Conservation (phyloP, 2,329 filamentous ascomycete genomes). For the Botrytis medusae region DNA sequence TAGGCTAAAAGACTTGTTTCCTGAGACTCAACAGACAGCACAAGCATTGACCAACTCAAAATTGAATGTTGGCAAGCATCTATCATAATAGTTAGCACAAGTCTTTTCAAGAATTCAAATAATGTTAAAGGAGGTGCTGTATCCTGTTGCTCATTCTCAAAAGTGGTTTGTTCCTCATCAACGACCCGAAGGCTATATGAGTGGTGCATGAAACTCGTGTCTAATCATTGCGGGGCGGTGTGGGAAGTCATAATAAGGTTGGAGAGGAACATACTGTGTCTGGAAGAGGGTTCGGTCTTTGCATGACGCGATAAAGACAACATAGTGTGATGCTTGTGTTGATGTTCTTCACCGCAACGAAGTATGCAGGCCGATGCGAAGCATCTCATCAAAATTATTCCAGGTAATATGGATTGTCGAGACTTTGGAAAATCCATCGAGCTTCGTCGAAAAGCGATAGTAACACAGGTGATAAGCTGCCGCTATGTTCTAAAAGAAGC, state of each 20-base stretch:
- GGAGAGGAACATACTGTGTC: not conserved
- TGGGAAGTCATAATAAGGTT: not conserved
- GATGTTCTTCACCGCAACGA: not conserved
- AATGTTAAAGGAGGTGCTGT: not conserved
- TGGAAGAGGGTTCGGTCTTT: not conserved
- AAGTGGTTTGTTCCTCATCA: slow-evolving; percentile 72
- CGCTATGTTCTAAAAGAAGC: not conserved
- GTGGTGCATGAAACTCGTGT: slow-evolving; percentile 97
- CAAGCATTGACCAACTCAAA: not conserved
- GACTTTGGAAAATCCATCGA: not conserved
- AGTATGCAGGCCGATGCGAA: not conserved
- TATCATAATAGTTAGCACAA: not conserved
- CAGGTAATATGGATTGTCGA: not conserved
- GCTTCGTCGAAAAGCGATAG: too few relatives aligned
- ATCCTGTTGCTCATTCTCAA: slow-evolving; percentile 17
- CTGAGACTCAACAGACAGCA: too few relatives aligned
- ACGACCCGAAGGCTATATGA: slow-evolving; percentile 83
- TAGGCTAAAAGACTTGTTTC: not conserved
- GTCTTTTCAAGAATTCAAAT: not conserved
- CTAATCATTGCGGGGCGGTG: slow-evolving; percentile 74
- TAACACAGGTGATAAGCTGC: not conserved
- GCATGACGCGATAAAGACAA: not conserved
- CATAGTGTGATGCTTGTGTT: not conserved
- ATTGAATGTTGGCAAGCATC: not conserved
- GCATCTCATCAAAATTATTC: not conserved